phyloP scores from a whole-genome alignment of 495 filamentous ascomycete genomes.

The Immersiella caudata region DNA sequence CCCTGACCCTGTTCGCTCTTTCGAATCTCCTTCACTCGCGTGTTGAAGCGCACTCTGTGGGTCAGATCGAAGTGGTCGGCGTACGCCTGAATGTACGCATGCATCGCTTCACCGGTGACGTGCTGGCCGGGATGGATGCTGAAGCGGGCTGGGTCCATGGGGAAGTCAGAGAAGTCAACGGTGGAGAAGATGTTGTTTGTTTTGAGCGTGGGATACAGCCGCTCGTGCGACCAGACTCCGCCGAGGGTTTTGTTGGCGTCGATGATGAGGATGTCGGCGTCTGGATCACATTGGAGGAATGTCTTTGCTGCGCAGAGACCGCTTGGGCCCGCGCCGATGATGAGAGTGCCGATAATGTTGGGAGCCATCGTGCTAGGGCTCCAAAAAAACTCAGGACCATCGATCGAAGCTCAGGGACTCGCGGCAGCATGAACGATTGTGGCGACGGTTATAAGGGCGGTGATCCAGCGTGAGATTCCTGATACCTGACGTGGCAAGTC shows the following conservation, averaged over 20 bases:
- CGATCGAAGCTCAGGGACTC: not conserved
- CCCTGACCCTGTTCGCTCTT: not conserved
- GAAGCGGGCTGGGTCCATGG: slow-evolving; percentile 63
- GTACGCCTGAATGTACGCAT: slow-evolving; percentile 37
- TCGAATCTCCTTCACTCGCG: slow-evolving; percentile 18
- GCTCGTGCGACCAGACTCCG: slow-evolving; percentile 55
- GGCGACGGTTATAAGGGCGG: no score
- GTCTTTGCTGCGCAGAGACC: slow-evolving; percentile 74
- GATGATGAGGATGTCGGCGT: slow-evolving; percentile 48
- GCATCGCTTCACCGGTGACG: slow-evolving; percentile 41
- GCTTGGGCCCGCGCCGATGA: slow-evolving; percentile 67
- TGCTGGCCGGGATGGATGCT: slow-evolving; percentile 60
- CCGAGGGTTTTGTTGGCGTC: slow-evolving; percentile 50
- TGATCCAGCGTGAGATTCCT: no score
- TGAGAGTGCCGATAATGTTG: slow-evolving; percentile 29
- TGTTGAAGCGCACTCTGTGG: slow-evolving; percentile 37
- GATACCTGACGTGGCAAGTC: no score
- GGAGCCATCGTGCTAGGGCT: not conserved
- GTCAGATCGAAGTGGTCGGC: slow-evolving; percentile 42
- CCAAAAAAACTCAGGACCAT: no score
- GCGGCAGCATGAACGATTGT: no score
- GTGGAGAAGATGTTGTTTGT: slow-evolving; percentile 62
- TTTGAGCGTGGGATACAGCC: slow-evolving; percentile 61
- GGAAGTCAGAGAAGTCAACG: slow-evolving; percentile 73
- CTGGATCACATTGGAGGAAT: slow-evolving; percentile 51